Conservation (phyloP, 108 stramenopile genomes). For the Cyclotella kingstonii region DNA sequence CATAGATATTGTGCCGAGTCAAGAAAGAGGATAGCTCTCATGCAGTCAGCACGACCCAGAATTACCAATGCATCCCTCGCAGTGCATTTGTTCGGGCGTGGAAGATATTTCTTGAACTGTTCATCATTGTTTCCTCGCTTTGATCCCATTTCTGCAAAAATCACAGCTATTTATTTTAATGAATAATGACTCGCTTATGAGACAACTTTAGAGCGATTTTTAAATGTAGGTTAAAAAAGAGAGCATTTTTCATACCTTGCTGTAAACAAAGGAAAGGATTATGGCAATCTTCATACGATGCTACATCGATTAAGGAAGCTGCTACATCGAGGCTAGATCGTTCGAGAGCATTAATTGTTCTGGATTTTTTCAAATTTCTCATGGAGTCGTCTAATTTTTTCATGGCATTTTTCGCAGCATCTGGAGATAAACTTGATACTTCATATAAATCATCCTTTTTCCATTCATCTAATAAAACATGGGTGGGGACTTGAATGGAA, state of each 20-base stretch:
- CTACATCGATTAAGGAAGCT: slow-evolving; percentile 59
- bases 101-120: slow-evolving; percentile 58
- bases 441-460: slow-evolving; percentile 22
- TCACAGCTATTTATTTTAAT: too few species aligned
- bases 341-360: slow-evolving; percentile 59
- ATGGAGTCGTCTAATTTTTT: slow-evolving; percentile 44
- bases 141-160: slow-evolving; percentile 69
- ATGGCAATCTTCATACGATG: slow-evolving; percentile 45
- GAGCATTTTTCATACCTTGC: too few species aligned
- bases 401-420: slow-evolving; percentile 24
- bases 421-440: slow-evolving; percentile 1
- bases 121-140: slow-evolving; percentile 72
- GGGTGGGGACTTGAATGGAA: slow-evolving; percentile 32
- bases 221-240: too few species aligned
- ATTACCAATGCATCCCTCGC: slow-evolving; percentile 69
- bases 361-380: slow-evolving; percentile 64
- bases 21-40: slow-evolving; percentile 73
- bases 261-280: slow-evolving; percentile 79
- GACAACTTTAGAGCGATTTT: too few species aligned
- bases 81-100: slow-evolving; percentile 43
- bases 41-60: slow-evolving; percentile 79
- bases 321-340: slow-evolving; percentile 66
- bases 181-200: too few species aligned
- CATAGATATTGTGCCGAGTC: slow-evolving; percentile 79
- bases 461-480: slow-evolving; percentile 40